A percentile compares a stretch with the other conserved stretches of the same genome.
Evolutionary conservation across 2,329 filamentous ascomycete species (phyloP).

Genomic region (Malbranchea zuffiana): DNA sequence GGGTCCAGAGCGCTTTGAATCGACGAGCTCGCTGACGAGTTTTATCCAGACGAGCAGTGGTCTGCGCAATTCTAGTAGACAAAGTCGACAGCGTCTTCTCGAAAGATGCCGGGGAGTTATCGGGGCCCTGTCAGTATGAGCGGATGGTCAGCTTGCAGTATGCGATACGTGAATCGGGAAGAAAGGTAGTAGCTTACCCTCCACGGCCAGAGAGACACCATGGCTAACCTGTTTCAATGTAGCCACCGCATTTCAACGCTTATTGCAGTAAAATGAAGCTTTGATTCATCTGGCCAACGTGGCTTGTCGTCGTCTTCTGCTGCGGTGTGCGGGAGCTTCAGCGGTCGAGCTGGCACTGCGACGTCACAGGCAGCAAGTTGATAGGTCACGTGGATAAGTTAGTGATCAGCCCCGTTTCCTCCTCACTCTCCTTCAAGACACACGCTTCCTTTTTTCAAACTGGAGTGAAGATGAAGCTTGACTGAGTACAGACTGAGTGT

Average conservation of each 20-base stretch:
- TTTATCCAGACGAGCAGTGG: slow-evolving; percentile 61
- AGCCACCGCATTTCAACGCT: neutral
- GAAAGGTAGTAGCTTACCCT: slow-evolving; percentile 46
- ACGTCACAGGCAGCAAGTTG: too few species aligned
- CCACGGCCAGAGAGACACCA: slow-evolving; percentile 84
- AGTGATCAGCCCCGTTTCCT: too few species aligned
- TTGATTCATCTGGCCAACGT: too few species aligned
- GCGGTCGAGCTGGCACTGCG: too few species aligned
- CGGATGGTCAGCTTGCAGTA: slow-evolving; percentile 3
- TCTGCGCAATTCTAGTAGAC: slow-evolving; percentile 67
- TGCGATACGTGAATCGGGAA: neutral
- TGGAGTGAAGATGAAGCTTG: too few species aligned
- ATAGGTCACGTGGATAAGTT: too few species aligned
- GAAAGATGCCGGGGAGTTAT: slow-evolving; percentile 78
- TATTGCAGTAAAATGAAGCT: too few species aligned
- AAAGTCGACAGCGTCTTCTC: slow-evolving; percentile 81
- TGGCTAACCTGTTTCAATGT: slow-evolving; percentile 26
- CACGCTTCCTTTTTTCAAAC: too few species aligned
- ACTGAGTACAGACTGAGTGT: too few species aligned
- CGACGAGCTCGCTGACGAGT: slow-evolving; percentile 63
- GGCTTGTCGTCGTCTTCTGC: too few species aligned
- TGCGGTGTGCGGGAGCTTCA: too few species aligned
- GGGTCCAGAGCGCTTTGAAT: slow-evolving; percentile 72
- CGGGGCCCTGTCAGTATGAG: slow-evolving; percentile 49
- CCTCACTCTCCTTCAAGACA: too few species aligned